phyloP scores from a whole-genome alignment of 768 basidiomycete species.

The Lepiota subincarnata region DNA sequence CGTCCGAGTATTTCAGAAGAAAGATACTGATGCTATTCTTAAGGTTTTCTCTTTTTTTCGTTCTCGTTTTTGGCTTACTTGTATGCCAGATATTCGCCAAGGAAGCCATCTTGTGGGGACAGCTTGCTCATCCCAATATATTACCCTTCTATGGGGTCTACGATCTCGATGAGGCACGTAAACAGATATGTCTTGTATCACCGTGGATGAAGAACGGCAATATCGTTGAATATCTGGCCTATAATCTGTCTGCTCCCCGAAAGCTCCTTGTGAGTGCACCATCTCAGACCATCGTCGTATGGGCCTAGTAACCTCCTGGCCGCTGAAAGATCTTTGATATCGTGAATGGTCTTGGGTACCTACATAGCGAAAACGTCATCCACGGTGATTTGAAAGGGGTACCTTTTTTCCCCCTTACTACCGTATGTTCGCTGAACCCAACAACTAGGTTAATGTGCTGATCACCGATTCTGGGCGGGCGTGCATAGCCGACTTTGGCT shows the following conservation, averaged over 20 bases:
- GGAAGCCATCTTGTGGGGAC: conserved; percentile 12
- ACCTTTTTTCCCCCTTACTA: not conserved
- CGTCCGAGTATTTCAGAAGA: conserved; percentile 19
- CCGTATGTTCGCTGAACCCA: not conserved
- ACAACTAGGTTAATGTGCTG: conserved; percentile 17
- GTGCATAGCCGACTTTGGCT: conserved; percentile 20
- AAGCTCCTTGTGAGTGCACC: not conserved
- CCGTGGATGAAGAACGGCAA: conserved; percentile 10
- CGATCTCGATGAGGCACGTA: conserved; percentile 1
- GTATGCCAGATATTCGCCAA: conserved; percentile 10
- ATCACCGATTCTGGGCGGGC: conserved; percentile 10
- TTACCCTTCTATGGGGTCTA: conserved; percentile 7
- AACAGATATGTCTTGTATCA: conserved; percentile 4
- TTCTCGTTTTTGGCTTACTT: not conserved
- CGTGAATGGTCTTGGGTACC: conserved; percentile 13
- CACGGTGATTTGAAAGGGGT: conserved; percentile 20
- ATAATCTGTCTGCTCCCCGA: not conserved
- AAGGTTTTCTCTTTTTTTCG: conserved; percentile 17
- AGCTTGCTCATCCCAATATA: conserved; percentile 5
- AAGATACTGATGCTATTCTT: conserved; percentile 14
- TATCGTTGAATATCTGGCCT: not conserved
- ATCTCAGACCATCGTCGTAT: no score
- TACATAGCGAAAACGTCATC: conserved; percentile 14
- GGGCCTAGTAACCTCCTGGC: not conserved
- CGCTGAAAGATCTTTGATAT: conserved; percentile 12